phyloP scores from a whole-genome alignment of 1,284 basidiomycete genomes.

The Grifola frondosa region DNA sequence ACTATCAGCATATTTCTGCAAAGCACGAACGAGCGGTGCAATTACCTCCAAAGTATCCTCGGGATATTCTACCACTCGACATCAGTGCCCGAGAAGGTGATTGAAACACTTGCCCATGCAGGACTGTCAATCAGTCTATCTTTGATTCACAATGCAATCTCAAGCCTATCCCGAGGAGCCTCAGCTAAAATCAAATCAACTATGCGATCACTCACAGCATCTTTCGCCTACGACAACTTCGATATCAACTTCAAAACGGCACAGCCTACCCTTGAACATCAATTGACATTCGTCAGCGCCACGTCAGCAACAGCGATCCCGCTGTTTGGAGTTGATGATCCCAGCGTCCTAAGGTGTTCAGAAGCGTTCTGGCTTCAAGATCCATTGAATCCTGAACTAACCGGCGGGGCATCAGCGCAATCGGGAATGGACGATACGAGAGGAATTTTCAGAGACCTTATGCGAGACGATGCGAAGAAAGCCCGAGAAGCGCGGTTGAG shows the following conservation, averaged over 20 bases:
- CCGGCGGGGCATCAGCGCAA: no score
- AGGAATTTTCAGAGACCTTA: conserved; percentile 9
- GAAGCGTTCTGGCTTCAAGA: conserved; percentile 34
- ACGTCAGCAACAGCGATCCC: conserved; percentile 29
- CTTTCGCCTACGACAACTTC: conserved; percentile 5
- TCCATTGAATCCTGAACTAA: no score
- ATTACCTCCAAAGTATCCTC: conserved; percentile 26
- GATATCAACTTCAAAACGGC: not conserved
- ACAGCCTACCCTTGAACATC: conserved; percentile 2
- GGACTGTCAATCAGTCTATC: conserved; percentile 25
- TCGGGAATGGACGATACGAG: no score
- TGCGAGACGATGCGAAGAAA: conserved; percentile 5
- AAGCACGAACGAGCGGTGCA: conserved; percentile 27
- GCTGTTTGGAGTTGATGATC: conserved; percentile 24
- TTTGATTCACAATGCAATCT: conserved; percentile 12
- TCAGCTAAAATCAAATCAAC: not conserved
- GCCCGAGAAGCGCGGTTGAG: conserved; percentile 24
- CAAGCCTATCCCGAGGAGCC: not conserved
- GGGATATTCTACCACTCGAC: conserved; percentile 31
- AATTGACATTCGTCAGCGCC: conserved; percentile 22
- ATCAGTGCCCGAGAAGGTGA: conserved; percentile 24
- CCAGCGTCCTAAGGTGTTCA: conserved; percentile 29
- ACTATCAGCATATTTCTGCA: conserved; percentile 32
- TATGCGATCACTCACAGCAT: not conserved
- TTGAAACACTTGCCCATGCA: conserved; percentile 27